phyloP scores from a whole-genome alignment of 2,329 filamentous ascomycete species.

The Mycosphaerella sp. region DNA sequence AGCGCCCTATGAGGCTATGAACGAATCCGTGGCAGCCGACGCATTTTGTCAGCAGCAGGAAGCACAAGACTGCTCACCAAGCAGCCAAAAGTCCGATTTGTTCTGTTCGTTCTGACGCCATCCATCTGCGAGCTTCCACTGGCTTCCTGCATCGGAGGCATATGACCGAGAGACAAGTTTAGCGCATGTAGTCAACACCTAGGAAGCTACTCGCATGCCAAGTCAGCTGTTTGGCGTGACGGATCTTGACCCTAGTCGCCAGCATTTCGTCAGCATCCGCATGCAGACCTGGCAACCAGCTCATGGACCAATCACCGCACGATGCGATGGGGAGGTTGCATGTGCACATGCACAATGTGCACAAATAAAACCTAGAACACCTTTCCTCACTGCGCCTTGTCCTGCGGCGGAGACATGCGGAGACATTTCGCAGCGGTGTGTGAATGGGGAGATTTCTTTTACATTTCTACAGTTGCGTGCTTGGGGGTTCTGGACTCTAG shows the following conservation, averaged over 20 bases:
- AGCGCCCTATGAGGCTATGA: background rate
- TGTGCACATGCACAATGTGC: constrained; percentile 5
- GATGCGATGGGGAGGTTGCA: background rate
- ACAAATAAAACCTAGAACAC: background rate
- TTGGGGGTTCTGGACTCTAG: too few relatives aligned
- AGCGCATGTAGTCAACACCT: background rate
- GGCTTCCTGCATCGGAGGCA: background rate
- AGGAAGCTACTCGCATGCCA: background rate
- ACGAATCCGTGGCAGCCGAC: background rate
- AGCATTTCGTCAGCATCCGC: constrained; percentile 7
- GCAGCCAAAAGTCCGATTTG: background rate
- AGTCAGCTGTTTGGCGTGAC: background rate
- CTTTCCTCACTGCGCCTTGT: too few relatives aligned
- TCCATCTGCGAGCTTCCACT: background rate
- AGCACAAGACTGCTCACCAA: too few relatives aligned
- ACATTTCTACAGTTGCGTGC: too few relatives aligned
- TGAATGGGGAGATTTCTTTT: too few relatives aligned
- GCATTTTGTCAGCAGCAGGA: background rate
- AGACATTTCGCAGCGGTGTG: too few relatives aligned
- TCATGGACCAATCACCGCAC: background rate
- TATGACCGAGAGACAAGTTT: background rate
- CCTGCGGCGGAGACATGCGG: background rate
- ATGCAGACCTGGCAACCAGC: constrained; percentile 3
- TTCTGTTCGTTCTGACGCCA: background rate
- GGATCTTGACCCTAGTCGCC: background rate